These are phyloP conservation scores for Rubia tinctorum DNA, from an alignment of 305 asterid genomes.

Conservation along the genomic window DNA sequence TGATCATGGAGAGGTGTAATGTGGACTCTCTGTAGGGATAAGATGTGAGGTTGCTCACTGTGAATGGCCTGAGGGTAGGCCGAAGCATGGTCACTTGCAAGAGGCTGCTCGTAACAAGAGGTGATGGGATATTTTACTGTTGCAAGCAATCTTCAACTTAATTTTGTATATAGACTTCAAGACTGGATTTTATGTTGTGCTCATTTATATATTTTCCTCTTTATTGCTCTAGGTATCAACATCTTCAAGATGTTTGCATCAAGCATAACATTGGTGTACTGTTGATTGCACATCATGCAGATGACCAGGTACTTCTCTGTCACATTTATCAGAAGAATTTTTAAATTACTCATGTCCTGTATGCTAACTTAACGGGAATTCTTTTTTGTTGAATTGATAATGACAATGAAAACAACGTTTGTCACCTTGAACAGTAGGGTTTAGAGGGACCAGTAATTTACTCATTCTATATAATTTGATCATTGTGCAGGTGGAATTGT, in stretches of 20 bases:
- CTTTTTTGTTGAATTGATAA: background rate
- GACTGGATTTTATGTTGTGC: background rate
- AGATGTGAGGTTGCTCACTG: slow-evolving; percentile 74
- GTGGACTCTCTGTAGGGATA: slow-evolving; percentile 70
- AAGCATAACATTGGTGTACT: slow-evolving; percentile 51
- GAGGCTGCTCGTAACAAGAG: slow-evolving; percentile 92
- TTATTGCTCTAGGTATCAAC: slow-evolving; percentile 57
- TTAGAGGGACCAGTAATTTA: slow-evolving; percentile 9
- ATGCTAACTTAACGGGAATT: slow-evolving; percentile 1
- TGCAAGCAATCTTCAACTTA: background rate
- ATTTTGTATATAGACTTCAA: background rate
- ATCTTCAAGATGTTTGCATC: slow-evolving; percentile 54
- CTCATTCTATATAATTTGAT: slow-evolving; percentile 27
- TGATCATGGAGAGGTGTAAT: slow-evolving; percentile 38
- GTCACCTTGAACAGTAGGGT: background rate
- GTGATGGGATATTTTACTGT: slow-evolving; percentile 27
- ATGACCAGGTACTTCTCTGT: slow-evolving; percentile 81
- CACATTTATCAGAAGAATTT: slow-evolving; percentile 2
- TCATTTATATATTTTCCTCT: background rate
- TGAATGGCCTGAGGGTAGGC: slow-evolving; percentile 85
- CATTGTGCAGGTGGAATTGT: slow-evolving; percentile 73
- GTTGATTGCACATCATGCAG: slow-evolving; percentile 90
- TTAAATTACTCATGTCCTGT: background rate
- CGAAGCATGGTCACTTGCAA: slow-evolving; percentile 77
- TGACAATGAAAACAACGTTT: background rate